Percentiles rank a stretch among this genome's conserved stretches.
Conservation (phyloP, 768 basidiomycete species). For the Amanita molliuscula region DNA sequence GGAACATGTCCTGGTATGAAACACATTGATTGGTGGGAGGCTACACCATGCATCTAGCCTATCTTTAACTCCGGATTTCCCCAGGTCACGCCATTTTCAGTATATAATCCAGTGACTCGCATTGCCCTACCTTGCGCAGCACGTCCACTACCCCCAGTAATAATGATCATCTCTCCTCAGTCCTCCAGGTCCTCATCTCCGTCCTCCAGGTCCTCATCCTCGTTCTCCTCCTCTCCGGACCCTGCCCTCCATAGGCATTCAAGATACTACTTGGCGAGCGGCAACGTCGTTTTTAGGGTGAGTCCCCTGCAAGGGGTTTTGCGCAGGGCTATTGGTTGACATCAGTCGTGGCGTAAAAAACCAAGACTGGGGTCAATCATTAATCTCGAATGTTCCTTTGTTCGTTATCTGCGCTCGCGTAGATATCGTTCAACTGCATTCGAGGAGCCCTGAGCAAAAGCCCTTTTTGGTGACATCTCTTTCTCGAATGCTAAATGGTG, state of each 20-base stretch:
- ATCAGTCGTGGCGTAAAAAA: not conserved
- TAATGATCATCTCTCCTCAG: not conserved
- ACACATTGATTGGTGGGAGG: not conserved
- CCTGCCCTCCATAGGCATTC: not conserved
- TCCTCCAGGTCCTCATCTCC: not conserved
- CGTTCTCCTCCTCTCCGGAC: not conserved
- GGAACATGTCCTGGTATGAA: not conserved
- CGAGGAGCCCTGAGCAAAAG: conserved; percentile 3
- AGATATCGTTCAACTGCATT: not conserved
- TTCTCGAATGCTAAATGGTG: conserved; percentile 1
- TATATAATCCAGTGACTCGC: too few species aligned
- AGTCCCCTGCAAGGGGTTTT: not conserved
- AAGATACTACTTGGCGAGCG: conserved; percentile 6
- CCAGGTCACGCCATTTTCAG: not conserved
- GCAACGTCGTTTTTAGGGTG: conserved; percentile 7
- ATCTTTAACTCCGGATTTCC: not conserved
- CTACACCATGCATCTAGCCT: too few species aligned
- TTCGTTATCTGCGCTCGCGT: not conserved
- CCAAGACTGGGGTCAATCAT: not conserved
- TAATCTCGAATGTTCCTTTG: not conserved
- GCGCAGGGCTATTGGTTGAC: conserved; percentile 1
- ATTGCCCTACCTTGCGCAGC: not conserved
- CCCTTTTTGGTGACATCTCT: conserved; percentile 4
- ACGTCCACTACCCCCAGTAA: not conserved
- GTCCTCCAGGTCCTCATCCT: too few species aligned